Conservation (phyloP, 208 protist genomes). For the Naegleria fowleri region DNA sequence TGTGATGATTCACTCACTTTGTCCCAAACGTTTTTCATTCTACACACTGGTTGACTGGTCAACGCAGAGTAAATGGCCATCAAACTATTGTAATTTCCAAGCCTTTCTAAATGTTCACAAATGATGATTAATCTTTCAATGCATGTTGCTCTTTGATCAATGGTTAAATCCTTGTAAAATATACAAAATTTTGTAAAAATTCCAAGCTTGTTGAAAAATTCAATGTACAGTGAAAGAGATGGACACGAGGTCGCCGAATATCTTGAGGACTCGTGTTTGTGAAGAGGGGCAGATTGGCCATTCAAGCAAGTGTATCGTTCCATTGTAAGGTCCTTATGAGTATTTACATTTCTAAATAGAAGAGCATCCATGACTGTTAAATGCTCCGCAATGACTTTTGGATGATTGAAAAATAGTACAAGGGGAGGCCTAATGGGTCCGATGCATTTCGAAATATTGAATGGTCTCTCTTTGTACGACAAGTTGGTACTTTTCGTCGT, state of each 20-base stretch:
- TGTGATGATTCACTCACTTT: background rate
- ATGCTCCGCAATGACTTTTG: background rate
- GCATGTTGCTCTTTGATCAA: background rate
- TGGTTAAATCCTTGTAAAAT: background rate
- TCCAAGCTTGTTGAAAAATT: background rate
- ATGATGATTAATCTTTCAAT: background rate
- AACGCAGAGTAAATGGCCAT: background rate
- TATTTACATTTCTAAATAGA: background rate
- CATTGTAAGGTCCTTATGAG: background rate
- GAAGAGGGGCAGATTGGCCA: background rate
- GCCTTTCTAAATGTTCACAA: background rate
- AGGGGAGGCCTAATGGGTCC: background rate
- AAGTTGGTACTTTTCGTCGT: background rate
- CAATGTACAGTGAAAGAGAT: background rate
- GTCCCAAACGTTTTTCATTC: background rate
- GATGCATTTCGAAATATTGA: background rate
- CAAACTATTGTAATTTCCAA: background rate
- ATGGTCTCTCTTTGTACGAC: background rate
- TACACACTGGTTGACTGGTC: background rate
- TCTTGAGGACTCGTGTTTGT: background rate
- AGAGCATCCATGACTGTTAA: background rate
- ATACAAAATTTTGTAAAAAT: conserved; percentile 4
- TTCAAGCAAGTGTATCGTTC: background rate
- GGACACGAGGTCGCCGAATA: background rate
- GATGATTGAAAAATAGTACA: background rate